Percentiles rank a stretch among this genome's conserved stretches.
These are phyloP conservation scores for Dactylis glomerata DNA, from an alignment of 176 grass and related monocot species.

Conservation along the genomic window DNA sequence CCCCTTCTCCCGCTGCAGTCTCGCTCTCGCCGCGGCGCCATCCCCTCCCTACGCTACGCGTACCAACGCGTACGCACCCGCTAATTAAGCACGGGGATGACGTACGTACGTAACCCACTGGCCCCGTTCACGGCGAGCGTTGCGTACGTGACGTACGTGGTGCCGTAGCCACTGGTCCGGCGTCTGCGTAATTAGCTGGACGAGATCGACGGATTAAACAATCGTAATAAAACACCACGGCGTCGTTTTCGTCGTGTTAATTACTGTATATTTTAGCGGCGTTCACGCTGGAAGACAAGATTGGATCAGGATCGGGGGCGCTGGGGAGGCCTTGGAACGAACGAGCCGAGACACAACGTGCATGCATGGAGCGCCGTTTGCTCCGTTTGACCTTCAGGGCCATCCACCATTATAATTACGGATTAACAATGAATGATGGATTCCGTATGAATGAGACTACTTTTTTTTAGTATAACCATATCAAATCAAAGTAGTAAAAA, in stretches of 20 bases:
- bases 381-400: neutral
- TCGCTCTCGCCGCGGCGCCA: neutral
- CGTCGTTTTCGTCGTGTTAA: neutral
- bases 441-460: too few species aligned
- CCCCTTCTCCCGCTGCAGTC: neutral
- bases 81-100: neutral
- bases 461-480: too few species aligned
- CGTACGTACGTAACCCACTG: neutral
- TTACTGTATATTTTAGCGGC: neutral
- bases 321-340: neutral
- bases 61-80: neutral
- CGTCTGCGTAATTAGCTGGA: neutral
- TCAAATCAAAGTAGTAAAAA: too few species aligned
- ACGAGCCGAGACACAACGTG: neutral
- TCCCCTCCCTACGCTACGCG: neutral
- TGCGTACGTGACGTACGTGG: neutral
- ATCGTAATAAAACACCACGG: neutral
- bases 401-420: neutral
- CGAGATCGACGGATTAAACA: neutral
- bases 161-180: neutral
- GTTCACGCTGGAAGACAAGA: neutral
- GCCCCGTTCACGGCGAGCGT: neutral
- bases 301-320: neutral
- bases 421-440: neutral
- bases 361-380: neutral